Conservation (phyloP, 2,329 filamentous ascomycete genomes). For the Alternaria triticina region DNA sequence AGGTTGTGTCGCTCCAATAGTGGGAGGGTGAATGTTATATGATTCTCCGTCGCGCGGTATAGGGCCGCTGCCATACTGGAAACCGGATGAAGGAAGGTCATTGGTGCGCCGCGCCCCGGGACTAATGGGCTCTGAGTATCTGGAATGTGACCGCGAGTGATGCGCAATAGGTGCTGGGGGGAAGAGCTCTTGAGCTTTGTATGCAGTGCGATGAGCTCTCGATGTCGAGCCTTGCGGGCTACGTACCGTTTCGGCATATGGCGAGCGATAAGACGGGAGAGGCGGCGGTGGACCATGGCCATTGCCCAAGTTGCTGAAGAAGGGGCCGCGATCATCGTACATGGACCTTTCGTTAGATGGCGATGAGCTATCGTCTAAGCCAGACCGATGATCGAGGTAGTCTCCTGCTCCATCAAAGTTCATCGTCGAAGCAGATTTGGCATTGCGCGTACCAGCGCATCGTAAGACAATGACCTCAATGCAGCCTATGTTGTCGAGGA, state of each 20-base stretch:
- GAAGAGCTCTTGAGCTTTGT: background rate
- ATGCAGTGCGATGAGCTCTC: background rate
- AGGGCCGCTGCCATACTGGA: constrained; percentile 39
- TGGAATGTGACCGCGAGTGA: constrained; percentile 2
- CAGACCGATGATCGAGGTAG: constrained; percentile 14
- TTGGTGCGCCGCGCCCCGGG: constrained; percentile 8
- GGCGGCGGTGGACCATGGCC: constrained; percentile 7
- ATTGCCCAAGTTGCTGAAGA: background rate
- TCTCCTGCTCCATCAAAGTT: constrained; percentile 40
- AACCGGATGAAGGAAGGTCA: constrained; percentile 13
- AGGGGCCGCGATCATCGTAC: constrained; percentile 26
- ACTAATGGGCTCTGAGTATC: constrained; percentile 16
- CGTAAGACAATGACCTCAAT: constrained; percentile 58
- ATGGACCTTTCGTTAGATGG: background rate
- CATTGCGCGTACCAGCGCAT: constrained; percentile 42
- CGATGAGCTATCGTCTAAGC: constrained; percentile 19
- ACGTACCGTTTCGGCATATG: constrained; percentile 20
- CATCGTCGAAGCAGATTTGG: constrained; percentile 25
- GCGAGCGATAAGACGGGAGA: constrained; percentile 11
- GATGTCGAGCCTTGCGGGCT: constrained; percentile 10
- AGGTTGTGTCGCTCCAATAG: background rate
- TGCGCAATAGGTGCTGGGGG: background rate
- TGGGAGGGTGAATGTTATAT: background rate
- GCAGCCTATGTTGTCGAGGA: constrained; percentile 52
- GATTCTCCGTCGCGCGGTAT: constrained; percentile 19